These are phyloP conservation scores for Coprinellus micaceus DNA, from an alignment of 768 basidiomycete genomes.

Conservation along the genomic window DNA sequence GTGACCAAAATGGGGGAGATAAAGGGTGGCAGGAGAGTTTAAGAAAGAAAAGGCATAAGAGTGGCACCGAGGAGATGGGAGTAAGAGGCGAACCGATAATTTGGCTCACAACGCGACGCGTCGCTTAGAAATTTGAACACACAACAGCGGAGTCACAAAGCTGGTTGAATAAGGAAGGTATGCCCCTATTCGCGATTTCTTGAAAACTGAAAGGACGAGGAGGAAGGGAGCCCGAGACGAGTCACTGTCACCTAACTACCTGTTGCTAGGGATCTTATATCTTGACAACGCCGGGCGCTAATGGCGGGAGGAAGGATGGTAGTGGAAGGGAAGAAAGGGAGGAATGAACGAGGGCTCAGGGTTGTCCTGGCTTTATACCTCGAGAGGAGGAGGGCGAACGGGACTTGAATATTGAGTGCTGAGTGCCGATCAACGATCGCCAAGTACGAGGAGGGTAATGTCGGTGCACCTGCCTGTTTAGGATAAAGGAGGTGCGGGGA, in stretches of 20 bases:
- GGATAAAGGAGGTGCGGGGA: too few relatives aligned
- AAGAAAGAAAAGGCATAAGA: not conserved
- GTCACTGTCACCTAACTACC: too few relatives aligned
- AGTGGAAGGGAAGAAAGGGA: not conserved
- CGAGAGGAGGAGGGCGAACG: not conserved
- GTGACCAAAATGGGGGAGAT: not conserved
- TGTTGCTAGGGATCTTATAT: too few relatives aligned
- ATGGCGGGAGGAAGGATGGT: not conserved
- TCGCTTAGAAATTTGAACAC: constrained; percentile 11
- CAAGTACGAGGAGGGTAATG: too few relatives aligned
- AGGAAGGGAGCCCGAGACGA: too few relatives aligned
- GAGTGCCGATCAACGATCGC: too few relatives aligned
- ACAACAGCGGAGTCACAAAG: not conserved
- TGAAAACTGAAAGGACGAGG: not conserved
- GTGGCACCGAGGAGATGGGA: constrained; percentile 4
- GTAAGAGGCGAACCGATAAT: constrained; percentile 1
- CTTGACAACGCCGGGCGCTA: not conserved
- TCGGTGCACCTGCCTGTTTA: too few relatives aligned
- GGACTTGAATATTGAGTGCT: not conserved
- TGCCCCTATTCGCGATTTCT: not conserved
- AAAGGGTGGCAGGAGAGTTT: constrained; percentile 12
- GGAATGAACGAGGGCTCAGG: too few relatives aligned
- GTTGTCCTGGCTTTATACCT: not conserved
- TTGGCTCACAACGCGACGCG: constrained; percentile 9
- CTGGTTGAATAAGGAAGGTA: not conserved